Evolutionary conservation across 2,329 filamentous ascomycete species (phyloP).

Genomic region (Fusarium udum): DNA sequence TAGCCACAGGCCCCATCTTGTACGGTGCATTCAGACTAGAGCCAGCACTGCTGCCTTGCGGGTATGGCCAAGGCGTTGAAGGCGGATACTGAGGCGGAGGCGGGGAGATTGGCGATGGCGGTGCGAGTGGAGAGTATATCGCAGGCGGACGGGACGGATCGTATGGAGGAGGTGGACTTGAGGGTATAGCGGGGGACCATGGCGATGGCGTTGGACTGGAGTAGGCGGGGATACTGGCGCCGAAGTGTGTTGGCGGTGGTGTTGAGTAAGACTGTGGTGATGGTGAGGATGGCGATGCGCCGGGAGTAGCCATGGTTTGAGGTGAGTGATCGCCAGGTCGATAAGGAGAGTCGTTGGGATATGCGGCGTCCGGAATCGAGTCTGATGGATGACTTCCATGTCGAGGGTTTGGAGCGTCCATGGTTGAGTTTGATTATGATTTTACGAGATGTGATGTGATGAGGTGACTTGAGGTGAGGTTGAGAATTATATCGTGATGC

Average conservation of each 20-base stretch:
- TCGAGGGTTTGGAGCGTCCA: constrained; percentile 31
- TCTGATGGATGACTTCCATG: constrained; percentile 42
- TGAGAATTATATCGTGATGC: neutral
- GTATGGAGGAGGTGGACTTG: constrained; percentile 43
- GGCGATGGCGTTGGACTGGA: constrained; percentile 20
- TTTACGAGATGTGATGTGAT: neutral
- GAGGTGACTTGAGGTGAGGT: neutral
- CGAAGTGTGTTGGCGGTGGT: constrained; percentile 14
- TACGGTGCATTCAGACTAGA: constrained; percentile 26
- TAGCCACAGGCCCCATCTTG: constrained; percentile 40
- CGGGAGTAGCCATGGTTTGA: constrained; percentile 6
- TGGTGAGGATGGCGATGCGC: constrained; percentile 10
- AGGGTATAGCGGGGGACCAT: constrained; percentile 33
- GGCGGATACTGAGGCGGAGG: constrained; percentile 29
- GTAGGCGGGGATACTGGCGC: constrained; percentile 18
- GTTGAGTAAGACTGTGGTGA: constrained; percentile 20
- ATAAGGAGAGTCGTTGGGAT: constrained; percentile 46
- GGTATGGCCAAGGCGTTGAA: constrained; percentile 31
- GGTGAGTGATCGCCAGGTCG: constrained; percentile 31
- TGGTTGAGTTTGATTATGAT: constrained; percentile 5
- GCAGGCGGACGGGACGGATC: constrained; percentile 41
- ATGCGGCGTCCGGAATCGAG: constrained; percentile 46
- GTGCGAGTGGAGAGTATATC: constrained; percentile 38
- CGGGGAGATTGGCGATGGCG: constrained; percentile 11
- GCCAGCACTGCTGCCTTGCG: constrained; percentile 27